phyloP scores from a whole-genome alignment of 192 early-diverging fungal genomes.

The Backusella australiensis region DNA sequence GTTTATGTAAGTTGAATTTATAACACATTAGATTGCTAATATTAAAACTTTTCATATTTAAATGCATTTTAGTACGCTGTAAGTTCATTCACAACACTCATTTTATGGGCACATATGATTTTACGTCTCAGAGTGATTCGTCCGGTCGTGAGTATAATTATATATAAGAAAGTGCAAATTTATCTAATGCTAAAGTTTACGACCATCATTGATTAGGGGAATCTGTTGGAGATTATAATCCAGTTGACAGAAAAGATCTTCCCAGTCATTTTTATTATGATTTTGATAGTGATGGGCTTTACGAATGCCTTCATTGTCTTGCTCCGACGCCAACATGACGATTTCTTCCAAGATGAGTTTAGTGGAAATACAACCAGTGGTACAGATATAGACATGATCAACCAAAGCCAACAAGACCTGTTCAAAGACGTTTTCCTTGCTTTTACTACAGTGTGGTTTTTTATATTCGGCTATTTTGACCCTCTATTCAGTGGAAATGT shows the following conservation, averaged over 20 bases:
- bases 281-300: background rate
- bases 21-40: background rate
- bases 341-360: background rate
- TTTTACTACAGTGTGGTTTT: background rate
- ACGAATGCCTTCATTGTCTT: background rate
- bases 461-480: background rate
- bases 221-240: background rate
- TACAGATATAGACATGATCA: background rate
- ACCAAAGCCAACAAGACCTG: background rate
- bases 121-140: background rate
- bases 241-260: background rate
- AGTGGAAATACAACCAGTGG: background rate
- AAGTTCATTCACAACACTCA: background rate
- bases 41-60: background rate
- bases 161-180: background rate
- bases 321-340: background rate
- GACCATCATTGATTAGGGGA: background rate
- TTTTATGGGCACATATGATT: conserved; percentile 15
- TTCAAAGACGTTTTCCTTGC: background rate
- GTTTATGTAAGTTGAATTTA: background rate
- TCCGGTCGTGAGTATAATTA: background rate
- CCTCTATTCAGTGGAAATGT: background rate
- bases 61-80: background rate
- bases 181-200: background rate
- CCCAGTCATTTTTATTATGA: background rate